Evolutionary conservation across 805 yeast species (phyloP).

Genomic region (Cyberlindnera suaveolens): DNA sequence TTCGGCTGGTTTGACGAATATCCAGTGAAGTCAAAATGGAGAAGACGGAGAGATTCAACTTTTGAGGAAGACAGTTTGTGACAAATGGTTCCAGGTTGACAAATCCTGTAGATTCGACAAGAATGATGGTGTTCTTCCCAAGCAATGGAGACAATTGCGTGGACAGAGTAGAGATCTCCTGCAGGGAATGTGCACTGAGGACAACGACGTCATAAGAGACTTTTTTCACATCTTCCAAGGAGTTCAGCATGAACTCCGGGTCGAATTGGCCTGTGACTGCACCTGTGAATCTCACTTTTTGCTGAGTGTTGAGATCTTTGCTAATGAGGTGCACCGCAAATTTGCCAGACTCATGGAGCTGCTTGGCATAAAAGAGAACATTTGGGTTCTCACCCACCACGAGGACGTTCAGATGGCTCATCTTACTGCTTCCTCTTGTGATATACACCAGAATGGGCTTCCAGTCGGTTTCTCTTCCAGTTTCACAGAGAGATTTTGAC

Average conservation of each 20-base stretch:
- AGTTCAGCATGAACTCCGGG: slow-evolving; percentile 1
- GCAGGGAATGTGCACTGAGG: slow-evolving; percentile 42
- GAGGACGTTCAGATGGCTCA: background rate
- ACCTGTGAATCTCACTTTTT: slow-evolving; percentile 3
- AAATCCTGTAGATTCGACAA: slow-evolving; percentile 67
- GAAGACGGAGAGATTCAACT: slow-evolving; percentile 16
- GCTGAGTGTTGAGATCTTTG: slow-evolving; percentile 13
- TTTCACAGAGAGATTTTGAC: too few species aligned
- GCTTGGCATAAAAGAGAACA: slow-evolving; percentile 54
- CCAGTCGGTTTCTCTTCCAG: too few species aligned
- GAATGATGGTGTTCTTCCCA: slow-evolving; percentile 41
- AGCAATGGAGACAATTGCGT: slow-evolving; percentile 32
- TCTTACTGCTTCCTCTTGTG: background rate
- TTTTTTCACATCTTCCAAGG: slow-evolving; percentile 2
- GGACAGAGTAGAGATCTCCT: slow-evolving; percentile 41
- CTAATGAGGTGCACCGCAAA: slow-evolving; percentile 38
- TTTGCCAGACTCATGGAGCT: slow-evolving; percentile 39
- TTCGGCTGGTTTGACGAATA: slow-evolving; percentile 12
- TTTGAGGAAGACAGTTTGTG: slow-evolving; percentile 48
- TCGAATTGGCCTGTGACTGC: background rate
- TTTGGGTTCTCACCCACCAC: slow-evolving; percentile 37
- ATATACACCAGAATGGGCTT: too few species aligned
- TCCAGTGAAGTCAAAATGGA: slow-evolving; percentile 19
- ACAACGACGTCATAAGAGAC: slow-evolving; percentile 38
- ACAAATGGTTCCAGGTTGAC: slow-evolving; percentile 69